Evolutionary conservation across 495 filamentous ascomycete species (phyloP), one percentile per base, ranked within the genome.

Genomic region (Jackrogersella minutella): DNA sequence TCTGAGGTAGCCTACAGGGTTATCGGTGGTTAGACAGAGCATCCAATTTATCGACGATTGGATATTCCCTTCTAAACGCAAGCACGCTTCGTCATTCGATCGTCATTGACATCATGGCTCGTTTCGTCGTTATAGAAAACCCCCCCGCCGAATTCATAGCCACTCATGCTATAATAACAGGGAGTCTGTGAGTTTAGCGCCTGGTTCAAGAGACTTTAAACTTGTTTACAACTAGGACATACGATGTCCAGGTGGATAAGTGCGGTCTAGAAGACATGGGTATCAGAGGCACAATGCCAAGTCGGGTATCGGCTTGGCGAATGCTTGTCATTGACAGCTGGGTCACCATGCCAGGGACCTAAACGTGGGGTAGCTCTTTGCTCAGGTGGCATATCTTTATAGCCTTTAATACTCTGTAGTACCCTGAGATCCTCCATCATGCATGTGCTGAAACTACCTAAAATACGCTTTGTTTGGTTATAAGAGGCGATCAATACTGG

Each of bases 221-320:
- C 36, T 22, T 41, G 37, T 46, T 33, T 13, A 37, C 14, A 17
- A 34, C 44, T 28, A 19, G 16, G 30, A 33, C 47, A 9, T 41
- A 52, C 34, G 50, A 58, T 57, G 57, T 37, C 41, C 22, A 3
- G 26, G 36, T 57, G 53, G 21, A 36, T 57, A 50, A 52, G 57
- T 44, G 19, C 19, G 44, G 56, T 61, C 34, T 16, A 24, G 34
- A 24, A 30, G 49, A 59, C 55, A 60, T 14, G 33, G 53, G 54
- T 69, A 49, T 46, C 26, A 40, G 51, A 66, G 51, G 47, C 10
- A 44, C 1, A 46, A 22, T 47, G 71, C 71, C 68, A 73, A 73
- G 71, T 56, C 71, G 68, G 51, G 43, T 50, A 24, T 41, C 68
- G 68, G 56, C 71, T 73, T 73, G 71, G 71, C 71, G 46, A 69